These are phyloP conservation scores for Pythium periplocum DNA, from an alignment of 352 stramenopile genomes.

Conservation along the genomic window DNA sequence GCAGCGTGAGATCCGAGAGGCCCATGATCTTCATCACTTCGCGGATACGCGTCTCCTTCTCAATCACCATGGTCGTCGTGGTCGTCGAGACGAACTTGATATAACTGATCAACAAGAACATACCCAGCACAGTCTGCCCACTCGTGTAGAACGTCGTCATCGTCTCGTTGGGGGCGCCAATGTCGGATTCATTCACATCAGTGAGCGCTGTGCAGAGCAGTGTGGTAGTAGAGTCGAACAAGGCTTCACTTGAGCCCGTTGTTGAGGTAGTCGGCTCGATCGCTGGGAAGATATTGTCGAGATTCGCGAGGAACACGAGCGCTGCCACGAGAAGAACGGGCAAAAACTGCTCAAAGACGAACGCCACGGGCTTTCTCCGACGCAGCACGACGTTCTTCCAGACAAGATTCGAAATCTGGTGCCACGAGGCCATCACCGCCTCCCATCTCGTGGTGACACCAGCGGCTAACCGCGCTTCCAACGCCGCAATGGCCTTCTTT, in stretches of 20 bases:
- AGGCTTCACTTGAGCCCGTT: no score
- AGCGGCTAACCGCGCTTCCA: constrained; percentile 25
- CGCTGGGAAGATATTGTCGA: constrained; percentile 37
- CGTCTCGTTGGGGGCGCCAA: constrained; percentile 33
- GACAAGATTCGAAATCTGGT: constrained; percentile 54
- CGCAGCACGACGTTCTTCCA: constrained; percentile 71
- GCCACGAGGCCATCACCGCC: constrained; percentile 25
- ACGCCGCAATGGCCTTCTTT: background rate
- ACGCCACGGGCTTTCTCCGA: constrained; percentile 32
- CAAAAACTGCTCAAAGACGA: constrained; percentile 58
- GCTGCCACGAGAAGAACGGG: constrained; percentile 41
- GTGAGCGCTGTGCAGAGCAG: constrained; percentile 37
- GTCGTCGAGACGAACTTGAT: constrained; percentile 34
- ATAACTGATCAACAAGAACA: constrained; percentile 57
- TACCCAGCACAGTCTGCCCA: constrained; percentile 53
- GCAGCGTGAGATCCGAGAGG: constrained; percentile 16
- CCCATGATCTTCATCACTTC: constrained; percentile 37
- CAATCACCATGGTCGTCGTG: constrained; percentile 22
- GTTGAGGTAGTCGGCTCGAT: no score
- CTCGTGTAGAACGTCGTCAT: constrained; percentile 60
- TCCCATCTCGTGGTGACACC: constrained; percentile 19
- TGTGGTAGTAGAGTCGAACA: no score
- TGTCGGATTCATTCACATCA: constrained; percentile 17
- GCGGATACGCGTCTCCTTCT: constrained; percentile 27
- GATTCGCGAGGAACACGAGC: constrained; percentile 57